A percentile compares a stretch with the other conserved stretches of the same genome.
Conservation (phyloP, 352 stramenopile genomes). For the Pythium insidiosum region DNA sequence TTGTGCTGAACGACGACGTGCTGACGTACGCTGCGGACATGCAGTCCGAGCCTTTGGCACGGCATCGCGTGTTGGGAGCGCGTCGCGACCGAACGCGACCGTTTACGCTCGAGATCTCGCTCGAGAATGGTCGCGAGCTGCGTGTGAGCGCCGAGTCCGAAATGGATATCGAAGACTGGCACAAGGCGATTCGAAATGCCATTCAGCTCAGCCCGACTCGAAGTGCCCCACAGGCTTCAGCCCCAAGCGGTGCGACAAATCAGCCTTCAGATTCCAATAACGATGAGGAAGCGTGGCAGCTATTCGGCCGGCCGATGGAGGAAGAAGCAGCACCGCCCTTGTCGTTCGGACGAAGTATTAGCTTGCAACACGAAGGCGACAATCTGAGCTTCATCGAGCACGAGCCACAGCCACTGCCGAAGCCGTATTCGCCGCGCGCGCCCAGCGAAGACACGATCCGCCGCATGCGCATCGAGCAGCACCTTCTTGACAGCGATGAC, state of each 20-base stretch:
- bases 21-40: slow-evolving; percentile 62
- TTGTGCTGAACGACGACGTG: slow-evolving; percentile 49
- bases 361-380: slow-evolving; percentile 42
- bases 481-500: slow-evolving; percentile 13
- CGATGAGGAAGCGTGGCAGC: background rate
- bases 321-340: too few species aligned
- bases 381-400: slow-evolving; percentile 68
- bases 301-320: too few species aligned
- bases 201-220: too few species aligned
- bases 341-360: slow-evolving; percentile 57
- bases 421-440: slow-evolving; percentile 60
- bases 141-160: slow-evolving; percentile 53
- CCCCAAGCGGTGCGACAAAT: background rate
- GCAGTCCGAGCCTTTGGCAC: slow-evolving; percentile 30
- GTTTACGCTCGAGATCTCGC: slow-evolving; percentile 51
- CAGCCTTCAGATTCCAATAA: background rate
- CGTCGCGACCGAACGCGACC: slow-evolving; percentile 45
- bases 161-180: slow-evolving; percentile 64
- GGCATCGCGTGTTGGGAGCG: slow-evolving; percentile 43
- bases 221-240: background rate
- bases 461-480: slow-evolving; percentile 42
- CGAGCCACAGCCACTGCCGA: slow-evolving; percentile 23
- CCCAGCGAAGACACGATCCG: slow-evolving; percentile 52
- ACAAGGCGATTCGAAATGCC: slow-evolving; percentile 39
- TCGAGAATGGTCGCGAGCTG: slow-evolving; percentile 60